Evolutionary conservation across 2,329 filamentous ascomycete species (phyloP), one percentile per base, ranked within the genome.

Genomic region (Calonectria honghensis): DNA sequence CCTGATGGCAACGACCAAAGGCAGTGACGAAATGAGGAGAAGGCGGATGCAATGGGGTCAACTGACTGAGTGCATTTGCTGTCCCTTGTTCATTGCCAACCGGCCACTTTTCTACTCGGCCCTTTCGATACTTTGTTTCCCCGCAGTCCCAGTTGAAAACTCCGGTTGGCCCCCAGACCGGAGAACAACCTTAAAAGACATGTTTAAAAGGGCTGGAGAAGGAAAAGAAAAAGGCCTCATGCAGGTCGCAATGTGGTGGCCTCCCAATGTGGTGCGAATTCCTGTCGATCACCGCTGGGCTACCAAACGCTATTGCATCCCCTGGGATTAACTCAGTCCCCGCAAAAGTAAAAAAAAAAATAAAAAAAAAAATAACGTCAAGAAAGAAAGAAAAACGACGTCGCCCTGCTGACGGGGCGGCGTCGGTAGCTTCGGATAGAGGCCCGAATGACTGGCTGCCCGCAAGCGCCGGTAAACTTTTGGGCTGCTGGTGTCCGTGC

Each of bases 271-370:
- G 13, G 54, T 51, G 41, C 13, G n/a, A 20, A 31, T 16, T 45
- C 41, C 31, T 64, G 68, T 70, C 68, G 57, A 64, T 64, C 45
- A 7, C 11, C 20, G 41, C 39, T 9, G 1, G 2, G 45, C 18
- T 45, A 27, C 29, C 68, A 70, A 70, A 70, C 68, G 37, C 45
- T 61, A 61, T 61, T 61, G n/a, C 24, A 35, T 61, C 32, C 32
- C 57, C 57, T 61, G 35, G 35, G 3, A 61, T 37, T 13, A 24
- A 48, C 45, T 48, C 24, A 27, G 14, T 41, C 57, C 35, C 57
- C 57, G 35, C 57, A 61, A 61, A 61, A 61, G 35, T 39, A 39
- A 61, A 41, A 31, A 54, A 11, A 20, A 18, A 20, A 32, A 32
- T 13, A 41, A 41, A 24, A 24, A 41, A 29, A 39, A 18, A 18